phyloP scores from a whole-genome alignment of 495 filamentous ascomycete genomes.

The Parathielavia appendiculata region DNA sequence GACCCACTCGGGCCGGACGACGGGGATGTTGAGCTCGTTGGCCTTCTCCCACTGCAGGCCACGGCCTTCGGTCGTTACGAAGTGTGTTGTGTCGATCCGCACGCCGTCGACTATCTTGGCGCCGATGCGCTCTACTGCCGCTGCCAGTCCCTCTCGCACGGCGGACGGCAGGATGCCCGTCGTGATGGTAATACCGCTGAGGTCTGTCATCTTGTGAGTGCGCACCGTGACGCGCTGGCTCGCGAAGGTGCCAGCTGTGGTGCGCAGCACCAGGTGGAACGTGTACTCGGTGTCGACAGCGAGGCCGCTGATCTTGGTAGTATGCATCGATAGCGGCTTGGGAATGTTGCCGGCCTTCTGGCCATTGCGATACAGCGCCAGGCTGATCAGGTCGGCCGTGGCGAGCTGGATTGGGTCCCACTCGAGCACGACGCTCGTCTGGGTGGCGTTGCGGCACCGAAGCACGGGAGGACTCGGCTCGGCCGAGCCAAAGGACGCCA shows the following conservation, averaged over 20 bases:
- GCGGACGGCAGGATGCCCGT: constrained; percentile 76
- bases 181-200: constrained; percentile 93
- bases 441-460: constrained; percentile 89
- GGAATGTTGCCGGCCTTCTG: constrained; percentile 94
- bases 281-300: constrained; percentile 92
- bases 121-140: constrained; percentile 80
- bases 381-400: constrained; percentile 79
- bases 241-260: constrained; percentile 78
- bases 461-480: constrained; percentile 76
- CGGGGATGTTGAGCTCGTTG: constrained; percentile 94
- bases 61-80: constrained; percentile 93
- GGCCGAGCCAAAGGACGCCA: constrained; percentile 72
- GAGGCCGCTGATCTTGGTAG: constrained; percentile 95
- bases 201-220: constrained; percentile 98
- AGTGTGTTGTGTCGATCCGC: constrained; percentile 96
- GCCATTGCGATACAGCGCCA: constrained; percentile 90
- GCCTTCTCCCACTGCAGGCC: constrained; percentile 92
- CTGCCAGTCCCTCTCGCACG: constrained; percentile 65
- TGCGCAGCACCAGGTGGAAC: constrained; percentile 88
- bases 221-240: constrained; percentile 79
- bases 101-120: constrained; percentile 88
- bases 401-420: constrained; percentile 95
- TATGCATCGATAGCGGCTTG: constrained; percentile 72
- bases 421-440: constrained; percentile 94
- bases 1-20: constrained; percentile 97